Conservation (phyloP, 2,329 filamentous ascomycete species). For the Fusarium multiceps region DNA sequence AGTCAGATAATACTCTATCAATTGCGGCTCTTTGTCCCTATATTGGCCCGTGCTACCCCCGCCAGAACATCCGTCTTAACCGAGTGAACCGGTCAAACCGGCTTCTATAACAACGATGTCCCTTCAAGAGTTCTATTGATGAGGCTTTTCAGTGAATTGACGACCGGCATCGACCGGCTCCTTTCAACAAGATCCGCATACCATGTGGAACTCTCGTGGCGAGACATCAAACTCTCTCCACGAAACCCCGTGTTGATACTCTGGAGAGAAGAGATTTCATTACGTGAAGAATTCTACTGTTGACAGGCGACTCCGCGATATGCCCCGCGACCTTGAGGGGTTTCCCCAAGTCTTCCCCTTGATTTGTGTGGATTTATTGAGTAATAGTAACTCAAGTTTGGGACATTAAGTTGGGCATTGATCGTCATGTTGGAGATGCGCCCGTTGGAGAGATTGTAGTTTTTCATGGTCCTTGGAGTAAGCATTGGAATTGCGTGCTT, state of each 20-base stretch:
- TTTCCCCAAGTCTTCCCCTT: constrained; percentile 23
- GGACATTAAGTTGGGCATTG: background rate
- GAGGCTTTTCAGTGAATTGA: no score
- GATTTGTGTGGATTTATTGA: constrained; percentile 16
- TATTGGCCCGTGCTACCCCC: constrained; percentile 32
- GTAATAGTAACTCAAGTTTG: constrained; percentile 14
- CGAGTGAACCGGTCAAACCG: constrained; percentile 32
- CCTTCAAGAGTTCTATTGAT: no score
- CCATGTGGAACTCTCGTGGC: constrained; percentile 30
- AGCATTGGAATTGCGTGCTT: background rate
- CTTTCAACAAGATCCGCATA: constrained; percentile 13
- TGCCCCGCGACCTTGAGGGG: constrained; percentile 24
- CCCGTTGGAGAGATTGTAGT: background rate
- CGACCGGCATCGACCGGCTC: constrained; percentile 38
- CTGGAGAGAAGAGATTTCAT: constrained; percentile 25
- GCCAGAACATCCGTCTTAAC: constrained; percentile 40
- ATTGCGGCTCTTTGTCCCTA: constrained; percentile 23
- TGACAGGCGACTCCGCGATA: constrained; percentile 20
- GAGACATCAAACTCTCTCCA: constrained; percentile 5
- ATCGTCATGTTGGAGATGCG: background rate
- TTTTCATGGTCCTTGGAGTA: accelerated
- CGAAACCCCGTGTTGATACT: constrained; percentile 14
- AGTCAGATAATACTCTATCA: constrained; percentile 13
- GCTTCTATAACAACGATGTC: constrained; percentile 1
- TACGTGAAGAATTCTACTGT: constrained; percentile 33